A percentile compares a stretch with the other conserved stretches of the same genome.
phyloP scores from a whole-genome alignment of 2,329 filamentous ascomycete species.

The Ophiocordyceps robertsii region DNA sequence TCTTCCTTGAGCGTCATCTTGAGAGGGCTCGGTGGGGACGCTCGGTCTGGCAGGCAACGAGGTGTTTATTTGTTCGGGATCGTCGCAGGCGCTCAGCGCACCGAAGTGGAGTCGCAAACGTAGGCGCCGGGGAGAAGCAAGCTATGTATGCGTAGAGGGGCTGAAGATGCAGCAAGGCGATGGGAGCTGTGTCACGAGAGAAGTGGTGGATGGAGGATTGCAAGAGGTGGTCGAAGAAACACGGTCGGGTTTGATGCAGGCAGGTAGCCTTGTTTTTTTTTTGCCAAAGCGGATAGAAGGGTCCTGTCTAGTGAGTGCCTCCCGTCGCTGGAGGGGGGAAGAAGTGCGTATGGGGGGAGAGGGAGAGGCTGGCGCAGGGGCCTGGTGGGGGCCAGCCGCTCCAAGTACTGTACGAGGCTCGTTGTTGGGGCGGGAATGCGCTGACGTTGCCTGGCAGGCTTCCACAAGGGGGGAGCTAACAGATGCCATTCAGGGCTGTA shows the following conservation, averaged over 20 bases:
- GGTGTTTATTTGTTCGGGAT: slow-evolving; percentile 2
- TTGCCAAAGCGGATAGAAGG: background rate
- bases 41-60: background rate
- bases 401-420: background rate
- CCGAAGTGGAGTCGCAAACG: background rate
- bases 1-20: slow-evolving; percentile 61
- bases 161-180: background rate
- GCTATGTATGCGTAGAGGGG: no score
- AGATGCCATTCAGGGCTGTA: no score
- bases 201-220: background rate
- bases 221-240: background rate
- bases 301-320: slow-evolving; percentile 11
- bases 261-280: background rate
- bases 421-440: background rate
- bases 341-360: no score
- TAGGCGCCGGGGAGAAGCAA: no score
- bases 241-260: background rate
- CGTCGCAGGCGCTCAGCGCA: slow-evolving; percentile 4
- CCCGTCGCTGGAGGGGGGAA: background rate
- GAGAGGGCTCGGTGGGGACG: slow-evolving; percentile 13
- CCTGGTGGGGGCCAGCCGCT: slow-evolving; percentile 1
- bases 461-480: no score
- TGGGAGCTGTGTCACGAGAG: background rate
- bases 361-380: slow-evolving; percentile 5
- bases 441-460: background rate